A percentile compares a stretch with the other conserved stretches of the same genome.
Evolutionary conservation across 2,329 filamentous ascomycete genomes (phyloP).

Genomic region (Curvularia sp.): DNA sequence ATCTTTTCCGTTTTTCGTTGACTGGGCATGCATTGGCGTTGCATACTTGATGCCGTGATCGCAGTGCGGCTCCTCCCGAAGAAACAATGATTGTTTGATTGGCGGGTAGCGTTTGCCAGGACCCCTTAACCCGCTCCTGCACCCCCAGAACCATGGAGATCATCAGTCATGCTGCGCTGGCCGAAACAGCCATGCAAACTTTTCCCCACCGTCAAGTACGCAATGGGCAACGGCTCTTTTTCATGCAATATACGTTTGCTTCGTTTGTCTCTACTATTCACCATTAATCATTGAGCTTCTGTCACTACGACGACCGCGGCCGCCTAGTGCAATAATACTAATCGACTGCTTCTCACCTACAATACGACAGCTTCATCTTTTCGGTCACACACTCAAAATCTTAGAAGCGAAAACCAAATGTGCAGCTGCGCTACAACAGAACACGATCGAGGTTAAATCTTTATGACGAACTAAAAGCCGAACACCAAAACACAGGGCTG

Average conservation of each 20-base stretch:
- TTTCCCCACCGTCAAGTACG: background rate
- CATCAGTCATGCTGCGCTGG: background rate
- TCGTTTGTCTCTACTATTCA: conserved; percentile 6
- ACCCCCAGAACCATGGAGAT: background rate
- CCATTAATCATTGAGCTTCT: background rate
- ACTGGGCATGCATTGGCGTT: background rate
- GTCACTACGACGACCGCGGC: conserved; percentile 10
- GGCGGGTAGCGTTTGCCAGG: conserved; percentile 1
- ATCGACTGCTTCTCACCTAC: background rate
- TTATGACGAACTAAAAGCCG: background rate
- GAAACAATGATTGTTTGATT: background rate
- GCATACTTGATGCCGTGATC: background rate
- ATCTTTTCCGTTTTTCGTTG: background rate
- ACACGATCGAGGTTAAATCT: background rate
- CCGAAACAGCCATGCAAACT: conserved; percentile 8
- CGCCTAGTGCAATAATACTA: background rate
- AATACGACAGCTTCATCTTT: conserved; percentile 2
- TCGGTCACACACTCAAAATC: background rate
- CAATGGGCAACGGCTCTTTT: background rate
- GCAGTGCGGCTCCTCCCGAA: background rate
- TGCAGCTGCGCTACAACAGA: background rate
- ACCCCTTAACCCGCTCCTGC: conserved; percentile 1
- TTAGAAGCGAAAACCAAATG: background rate
- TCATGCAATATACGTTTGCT: conserved; percentile 1
- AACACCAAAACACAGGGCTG: background rate